These are phyloP conservation scores for Nemania sp. DNA, from an alignment of 2,329 filamentous ascomycete genomes.

Conservation along the genomic window DNA sequence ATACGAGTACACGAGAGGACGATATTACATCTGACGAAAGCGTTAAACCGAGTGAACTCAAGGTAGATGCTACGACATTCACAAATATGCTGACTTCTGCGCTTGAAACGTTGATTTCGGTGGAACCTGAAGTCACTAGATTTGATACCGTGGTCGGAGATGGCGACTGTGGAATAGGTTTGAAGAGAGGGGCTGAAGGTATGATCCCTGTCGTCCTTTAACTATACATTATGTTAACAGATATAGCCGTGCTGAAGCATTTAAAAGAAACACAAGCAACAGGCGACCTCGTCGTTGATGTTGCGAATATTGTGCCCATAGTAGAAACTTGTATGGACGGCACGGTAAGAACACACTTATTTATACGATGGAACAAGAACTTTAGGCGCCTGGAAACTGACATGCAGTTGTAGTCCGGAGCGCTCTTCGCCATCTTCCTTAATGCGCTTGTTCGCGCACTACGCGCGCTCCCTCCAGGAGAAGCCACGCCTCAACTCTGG, in stretches of 20 bases:
- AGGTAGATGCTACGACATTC: constrained; percentile 63
- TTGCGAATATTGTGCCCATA: constrained; percentile 64
- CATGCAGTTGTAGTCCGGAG: constrained; percentile 58
- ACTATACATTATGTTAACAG: constrained; percentile 10
- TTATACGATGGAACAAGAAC: neutral
- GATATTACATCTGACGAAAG: constrained; percentile 49
- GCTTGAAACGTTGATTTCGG: constrained; percentile 71
- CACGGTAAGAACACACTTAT: constrained; percentile 64
- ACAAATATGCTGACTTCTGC: constrained; percentile 67
- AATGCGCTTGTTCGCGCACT: constrained; percentile 81
- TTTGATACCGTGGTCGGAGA: constrained; percentile 89
- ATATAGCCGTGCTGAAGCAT: constrained; percentile 64
- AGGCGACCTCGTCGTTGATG: constrained; percentile 65
- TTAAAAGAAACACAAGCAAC: constrained; percentile 59
- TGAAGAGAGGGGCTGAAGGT: constrained; percentile 88
- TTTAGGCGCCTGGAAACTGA: constrained; percentile 10
- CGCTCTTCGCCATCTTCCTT: constrained; percentile 83
- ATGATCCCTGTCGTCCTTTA: constrained; percentile 40
- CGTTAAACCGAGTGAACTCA: constrained; percentile 61
- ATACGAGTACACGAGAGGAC: constrained; percentile 60
- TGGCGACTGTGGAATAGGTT: constrained; percentile 87
- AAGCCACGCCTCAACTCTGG: constrained; percentile 60
- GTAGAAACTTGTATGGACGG: constrained; percentile 71
- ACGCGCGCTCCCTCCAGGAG: constrained; percentile 56
- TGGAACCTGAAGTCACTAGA: constrained; percentile 77